Percentiles rank a stretch among this genome's conserved stretches.
Conservation (phyloP, 2,329 filamentous ascomycete species). For the Alternaria arborescens region DNA sequence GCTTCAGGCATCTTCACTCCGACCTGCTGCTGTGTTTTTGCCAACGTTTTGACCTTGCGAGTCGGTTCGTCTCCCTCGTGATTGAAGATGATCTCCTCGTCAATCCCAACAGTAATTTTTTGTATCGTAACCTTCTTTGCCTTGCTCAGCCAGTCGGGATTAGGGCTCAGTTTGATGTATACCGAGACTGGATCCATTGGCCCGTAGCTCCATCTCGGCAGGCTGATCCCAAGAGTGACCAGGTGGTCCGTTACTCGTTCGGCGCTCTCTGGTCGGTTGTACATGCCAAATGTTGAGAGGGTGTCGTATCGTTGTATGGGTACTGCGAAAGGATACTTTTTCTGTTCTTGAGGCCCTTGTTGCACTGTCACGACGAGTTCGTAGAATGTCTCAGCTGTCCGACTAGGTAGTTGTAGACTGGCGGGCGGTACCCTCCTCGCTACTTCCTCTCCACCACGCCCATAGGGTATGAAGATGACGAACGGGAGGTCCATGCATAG, state of each 20-base stretch:
- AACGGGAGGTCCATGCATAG: constrained; percentile 97
- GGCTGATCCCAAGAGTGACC: constrained; percentile 87
- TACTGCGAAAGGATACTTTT: constrained; percentile 90
- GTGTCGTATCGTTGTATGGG: constrained; percentile 95
- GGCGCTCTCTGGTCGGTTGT: constrained; percentile 91
- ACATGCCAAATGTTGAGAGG: constrained; percentile 98
- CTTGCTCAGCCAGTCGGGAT: constrained; percentile 89
- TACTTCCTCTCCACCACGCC: constrained; percentile 86
- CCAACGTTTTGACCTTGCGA: constrained; percentile 85
- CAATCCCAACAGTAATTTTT: constrained; percentile 91
- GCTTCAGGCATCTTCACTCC: constrained; percentile 87
- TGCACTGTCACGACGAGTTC: constrained; percentile 96
- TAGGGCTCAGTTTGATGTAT: constrained; percentile 92
- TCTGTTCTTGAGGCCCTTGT: constrained; percentile 85
- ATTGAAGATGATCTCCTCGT: constrained; percentile 99
- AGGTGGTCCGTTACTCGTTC: constrained; percentile 88
- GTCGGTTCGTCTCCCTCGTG: constrained; percentile 95
- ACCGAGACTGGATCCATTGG: constrained; percentile 94
- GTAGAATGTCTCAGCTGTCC: constrained; percentile 97
- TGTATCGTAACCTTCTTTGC: constrained; percentile 91
- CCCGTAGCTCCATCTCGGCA: constrained; percentile 96
- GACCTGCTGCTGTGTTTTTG: constrained; percentile 82
- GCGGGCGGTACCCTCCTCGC: constrained; percentile 91
- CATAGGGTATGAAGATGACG: constrained; percentile 95
- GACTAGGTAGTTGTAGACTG: constrained; percentile 85